Evolutionary conservation across 75 land plant genomes (phyloP).

Genomic region (Pinus tabuliformis): DNA sequence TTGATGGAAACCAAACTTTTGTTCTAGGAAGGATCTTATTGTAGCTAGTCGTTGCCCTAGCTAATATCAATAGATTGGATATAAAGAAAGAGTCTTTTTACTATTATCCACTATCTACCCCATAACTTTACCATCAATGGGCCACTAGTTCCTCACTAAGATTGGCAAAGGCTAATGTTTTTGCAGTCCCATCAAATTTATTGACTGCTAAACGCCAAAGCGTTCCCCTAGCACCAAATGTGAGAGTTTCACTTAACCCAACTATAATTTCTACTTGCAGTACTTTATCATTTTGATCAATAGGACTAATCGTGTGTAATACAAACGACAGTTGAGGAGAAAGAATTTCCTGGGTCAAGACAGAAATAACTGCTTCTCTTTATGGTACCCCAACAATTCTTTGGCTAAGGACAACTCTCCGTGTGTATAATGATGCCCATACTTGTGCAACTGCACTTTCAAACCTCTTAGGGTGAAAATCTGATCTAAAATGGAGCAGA

Average conservation of each 20-base stretch:
- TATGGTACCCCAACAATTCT: constrained; percentile 82
- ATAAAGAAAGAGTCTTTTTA: constrained; percentile 61
- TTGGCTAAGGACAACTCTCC: constrained; percentile 90
- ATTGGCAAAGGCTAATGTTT: constrained; percentile 83
- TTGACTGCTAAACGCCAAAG: constrained; percentile 81
- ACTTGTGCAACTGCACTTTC: constrained; percentile 78
- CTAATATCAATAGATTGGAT: constrained; percentile 46
- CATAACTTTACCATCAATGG: constrained; percentile 71
- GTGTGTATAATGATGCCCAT: constrained; percentile 96
- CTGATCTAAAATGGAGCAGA: too few relatives aligned
- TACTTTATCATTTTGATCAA: constrained; percentile 46
- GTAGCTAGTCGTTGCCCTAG: constrained; percentile 72
- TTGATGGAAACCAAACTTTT: constrained; percentile 81
- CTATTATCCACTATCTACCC: constrained; percentile 76
- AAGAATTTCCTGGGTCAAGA: constrained; percentile 92
- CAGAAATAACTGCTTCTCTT: constrained; percentile 82
- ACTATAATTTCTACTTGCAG: constrained; percentile 90
- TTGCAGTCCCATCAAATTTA: constrained; percentile 78
- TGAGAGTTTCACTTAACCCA: constrained; percentile 93
- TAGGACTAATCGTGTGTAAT: constrained; percentile 87
- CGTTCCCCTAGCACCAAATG: constrained; percentile 90
- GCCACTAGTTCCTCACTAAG: constrained; percentile 89
- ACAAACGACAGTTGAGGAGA: constrained; percentile 91
- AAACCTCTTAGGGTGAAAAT: constrained; percentile 54
- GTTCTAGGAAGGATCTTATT: constrained; percentile 81